Evolutionary conservation across 1,284 basidiomycete genomes (phyloP).

Genomic region (Pterulicium gracile): DNA sequence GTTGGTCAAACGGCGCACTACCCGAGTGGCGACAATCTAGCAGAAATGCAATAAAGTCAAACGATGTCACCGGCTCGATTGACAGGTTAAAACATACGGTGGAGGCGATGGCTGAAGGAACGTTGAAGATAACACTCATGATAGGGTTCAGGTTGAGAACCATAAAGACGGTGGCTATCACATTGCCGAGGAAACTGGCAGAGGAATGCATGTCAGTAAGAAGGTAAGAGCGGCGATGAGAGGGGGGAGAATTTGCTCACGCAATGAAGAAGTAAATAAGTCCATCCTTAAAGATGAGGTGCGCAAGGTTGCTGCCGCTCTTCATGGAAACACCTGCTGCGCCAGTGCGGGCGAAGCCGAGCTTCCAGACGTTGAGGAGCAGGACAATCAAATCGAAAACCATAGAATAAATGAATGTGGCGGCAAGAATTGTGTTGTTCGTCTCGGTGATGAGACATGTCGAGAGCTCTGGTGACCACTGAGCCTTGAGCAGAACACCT

Average conservation of each 20-base stretch:
- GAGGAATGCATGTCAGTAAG: conserved; percentile 6
- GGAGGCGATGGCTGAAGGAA: conserved; percentile 58
- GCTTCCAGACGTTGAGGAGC: conserved; percentile 48
- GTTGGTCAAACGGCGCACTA: conserved; percentile 1
- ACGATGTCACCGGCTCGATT: background rate
- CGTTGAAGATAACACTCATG: conserved; percentile 64
- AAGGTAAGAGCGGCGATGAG: conserved; percentile 5
- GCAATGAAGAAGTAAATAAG: conserved; percentile 67
- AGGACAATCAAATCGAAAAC: conserved; percentile 58
- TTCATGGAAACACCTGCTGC: conserved; percentile 9
- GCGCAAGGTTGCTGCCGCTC: conserved; percentile 33
- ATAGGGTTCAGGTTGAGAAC: conserved; percentile 55
- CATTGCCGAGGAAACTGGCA: conserved; percentile 49
- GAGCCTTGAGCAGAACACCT: conserved; percentile 49
- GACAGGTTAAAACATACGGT: conserved; percentile 31
- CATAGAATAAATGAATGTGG: conserved; percentile 65
- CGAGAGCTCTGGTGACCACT: conserved; percentile 29
- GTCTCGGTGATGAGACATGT: conserved; percentile 48
- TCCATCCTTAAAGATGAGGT: conserved; percentile 60
- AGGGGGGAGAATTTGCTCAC: too few relatives aligned
- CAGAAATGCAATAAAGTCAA: background rate
- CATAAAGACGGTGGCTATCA: conserved; percentile 58
- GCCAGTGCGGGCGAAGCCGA: conserved; percentile 23
- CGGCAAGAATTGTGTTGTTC: conserved; percentile 45
- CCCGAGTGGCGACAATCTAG: conserved; percentile 2